A percentile compares a stretch with the other conserved stretches of the same genome.
Conservation (phyloP, 306 rosid species). For the Dryas alaskensis region DNA sequence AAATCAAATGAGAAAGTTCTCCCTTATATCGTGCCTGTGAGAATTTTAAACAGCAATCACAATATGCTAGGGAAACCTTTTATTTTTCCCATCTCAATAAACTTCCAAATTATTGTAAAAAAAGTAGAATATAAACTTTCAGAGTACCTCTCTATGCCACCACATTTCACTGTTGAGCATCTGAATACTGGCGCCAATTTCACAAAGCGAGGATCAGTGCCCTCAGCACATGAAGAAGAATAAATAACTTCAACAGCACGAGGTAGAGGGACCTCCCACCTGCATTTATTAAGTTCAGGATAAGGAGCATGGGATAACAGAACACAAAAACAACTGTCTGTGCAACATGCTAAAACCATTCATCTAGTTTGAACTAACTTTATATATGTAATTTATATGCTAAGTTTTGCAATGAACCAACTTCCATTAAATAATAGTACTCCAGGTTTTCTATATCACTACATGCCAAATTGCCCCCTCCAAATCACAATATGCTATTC, state of each 20-base stretch:
- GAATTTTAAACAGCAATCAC: neutral
- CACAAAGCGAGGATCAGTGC: slow-evolving; percentile 87
- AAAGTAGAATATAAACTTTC: neutral
- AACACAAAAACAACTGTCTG: neutral
- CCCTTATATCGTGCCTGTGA: neutral
- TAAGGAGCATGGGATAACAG: slow-evolving; percentile 29
- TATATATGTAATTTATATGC: no score
- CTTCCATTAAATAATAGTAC: no score
- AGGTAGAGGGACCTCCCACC: slow-evolving; percentile 97
- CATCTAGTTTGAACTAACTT: neutral
- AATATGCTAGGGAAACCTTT: neutral
- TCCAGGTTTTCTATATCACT: neutral
- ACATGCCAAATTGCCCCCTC: neutral
- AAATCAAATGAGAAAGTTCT: neutral
- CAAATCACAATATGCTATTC: neutral
- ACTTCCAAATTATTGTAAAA: neutral
- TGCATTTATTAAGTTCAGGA: slow-evolving; percentile 41
- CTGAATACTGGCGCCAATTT: slow-evolving; percentile 76
- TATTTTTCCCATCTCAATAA: neutral
- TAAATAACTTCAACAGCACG: slow-evolving; percentile 51
- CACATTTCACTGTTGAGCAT: slow-evolving; percentile 67
- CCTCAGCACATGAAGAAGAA: slow-evolving; percentile 40
- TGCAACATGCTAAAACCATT: slow-evolving; percentile 1
- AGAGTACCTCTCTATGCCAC: slow-evolving; percentile 56
- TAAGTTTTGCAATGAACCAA: neutral